These are phyloP conservation scores for Didymella keratinophila DNA, from an alignment of 2,329 filamentous ascomycete species.

Conservation along the genomic window DNA sequence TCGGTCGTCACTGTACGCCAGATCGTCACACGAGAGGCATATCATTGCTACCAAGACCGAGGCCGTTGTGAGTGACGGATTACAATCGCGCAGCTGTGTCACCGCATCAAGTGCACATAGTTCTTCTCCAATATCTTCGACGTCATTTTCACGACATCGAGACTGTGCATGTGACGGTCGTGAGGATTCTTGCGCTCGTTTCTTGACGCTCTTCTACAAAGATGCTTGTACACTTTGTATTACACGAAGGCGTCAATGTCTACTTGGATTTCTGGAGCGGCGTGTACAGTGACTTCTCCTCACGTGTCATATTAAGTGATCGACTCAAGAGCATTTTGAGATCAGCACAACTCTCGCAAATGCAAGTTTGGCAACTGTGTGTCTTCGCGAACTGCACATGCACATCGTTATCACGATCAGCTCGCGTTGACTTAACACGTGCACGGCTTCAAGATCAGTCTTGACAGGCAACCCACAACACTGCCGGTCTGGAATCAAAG, in stretches of 20 bases:
- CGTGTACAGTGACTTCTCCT: not conserved
- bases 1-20: not conserved
- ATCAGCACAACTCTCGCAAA: not conserved
- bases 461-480: not conserved
- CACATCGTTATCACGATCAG: not conserved
- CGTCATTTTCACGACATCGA: not conserved
- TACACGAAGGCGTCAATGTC: no score
- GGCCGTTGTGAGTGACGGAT: not conserved
- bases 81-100: not conserved
- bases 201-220: not conserved
- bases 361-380: not conserved
- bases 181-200: not conserved
- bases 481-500: not conserved
- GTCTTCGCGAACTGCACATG: not conserved
- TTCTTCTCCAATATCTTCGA: not conserved
- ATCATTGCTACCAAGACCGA: not conserved
- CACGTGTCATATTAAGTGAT: not conserved
- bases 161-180: not conserved
- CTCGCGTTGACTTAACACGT: not conserved
- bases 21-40: not conserved
- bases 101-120: not conserved
- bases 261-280: no score
- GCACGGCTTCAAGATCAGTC: not conserved
- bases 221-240: no score
- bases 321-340: not conserved